phyloP scores from a whole-genome alignment of 2,329 filamentous ascomycete species.

The Pseudocercospora crystallina region DNA sequence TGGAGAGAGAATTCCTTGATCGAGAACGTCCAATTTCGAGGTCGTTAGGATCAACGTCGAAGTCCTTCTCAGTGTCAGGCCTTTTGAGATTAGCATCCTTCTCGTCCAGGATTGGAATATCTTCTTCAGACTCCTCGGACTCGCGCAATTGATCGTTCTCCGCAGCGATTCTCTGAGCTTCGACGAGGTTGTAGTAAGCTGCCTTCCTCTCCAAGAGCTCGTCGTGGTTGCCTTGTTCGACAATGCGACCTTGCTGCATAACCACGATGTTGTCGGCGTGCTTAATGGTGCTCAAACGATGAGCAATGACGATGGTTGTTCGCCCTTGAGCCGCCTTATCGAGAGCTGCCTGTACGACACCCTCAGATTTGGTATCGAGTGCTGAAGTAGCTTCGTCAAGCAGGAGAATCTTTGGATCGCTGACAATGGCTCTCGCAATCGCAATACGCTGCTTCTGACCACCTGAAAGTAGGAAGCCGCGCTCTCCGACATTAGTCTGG shows the following conservation, averaged over 20 bases:
- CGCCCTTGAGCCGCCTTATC: slow-evolving; percentile 81
- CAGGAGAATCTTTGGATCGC: slow-evolving; percentile 85
- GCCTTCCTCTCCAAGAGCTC: slow-evolving; percentile 68
- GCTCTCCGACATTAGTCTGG: slow-evolving; percentile 91
- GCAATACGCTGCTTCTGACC: slow-evolving; percentile 94
- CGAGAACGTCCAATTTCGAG: slow-evolving; percentile 56
- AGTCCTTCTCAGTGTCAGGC: slow-evolving; percentile 30
- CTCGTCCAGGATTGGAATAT: slow-evolving; percentile 28
- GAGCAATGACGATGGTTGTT: slow-evolving; percentile 94
- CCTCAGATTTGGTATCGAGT: slow-evolving; percentile 91
- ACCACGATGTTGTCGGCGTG: slow-evolving; percentile 95
- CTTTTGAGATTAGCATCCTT: slow-evolving; percentile 28
- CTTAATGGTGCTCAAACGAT: slow-evolving; percentile 90
- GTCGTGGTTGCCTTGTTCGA: slow-evolving; percentile 89
- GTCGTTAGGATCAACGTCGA: slow-evolving; percentile 60
- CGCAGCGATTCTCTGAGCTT: slow-evolving; percentile 77
- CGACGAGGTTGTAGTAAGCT: slow-evolving; percentile 82
- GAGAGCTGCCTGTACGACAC: slow-evolving; percentile 87
- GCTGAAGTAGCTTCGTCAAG: slow-evolving; percentile 94
- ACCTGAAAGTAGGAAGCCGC: slow-evolving; percentile 87
- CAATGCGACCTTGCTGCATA: slow-evolving; percentile 79
- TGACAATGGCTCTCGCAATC: slow-evolving; percentile 86
- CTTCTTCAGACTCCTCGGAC: slow-evolving; percentile 36
- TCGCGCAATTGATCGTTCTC: slow-evolving; percentile 59
- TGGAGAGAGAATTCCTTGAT: slow-evolving; percentile 62